A percentile compares a stretch with the other conserved stretches of the same genome.
These are phyloP conservation scores for Parastagonospora avenae DNA, from an alignment of 2,329 filamentous ascomycete species.

Conservation along the genomic window DNA sequence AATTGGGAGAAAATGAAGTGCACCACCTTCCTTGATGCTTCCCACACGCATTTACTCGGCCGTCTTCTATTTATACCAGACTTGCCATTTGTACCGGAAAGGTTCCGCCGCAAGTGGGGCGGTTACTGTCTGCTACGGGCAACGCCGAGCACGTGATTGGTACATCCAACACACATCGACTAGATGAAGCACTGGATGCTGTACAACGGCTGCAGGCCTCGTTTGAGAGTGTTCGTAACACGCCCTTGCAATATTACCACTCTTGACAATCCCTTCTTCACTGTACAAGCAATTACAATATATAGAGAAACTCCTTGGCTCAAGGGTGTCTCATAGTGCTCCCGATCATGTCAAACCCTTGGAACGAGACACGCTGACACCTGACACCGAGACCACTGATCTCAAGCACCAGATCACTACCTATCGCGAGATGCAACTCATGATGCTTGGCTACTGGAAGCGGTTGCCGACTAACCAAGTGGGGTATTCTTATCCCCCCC, in stretches of 20 bases:
- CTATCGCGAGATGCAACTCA: not conserved
- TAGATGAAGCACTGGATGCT: not conserved
- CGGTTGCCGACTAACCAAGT: constrained; percentile 21
- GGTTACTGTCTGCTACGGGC: constrained; percentile 80
- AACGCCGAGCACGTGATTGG: not conserved
- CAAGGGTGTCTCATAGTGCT: no score
- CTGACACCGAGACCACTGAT: no score
- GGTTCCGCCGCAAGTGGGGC: constrained; percentile 79
- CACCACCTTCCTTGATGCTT: constrained; percentile 78
- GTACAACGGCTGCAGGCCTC: no score
- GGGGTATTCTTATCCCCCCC: constrained; percentile 30
- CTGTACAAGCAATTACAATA: no score
- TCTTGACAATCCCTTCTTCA: no score
- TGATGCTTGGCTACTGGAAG: constrained; percentile 8
- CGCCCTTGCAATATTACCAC: no score
- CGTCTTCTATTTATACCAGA: constrained; percentile 84
- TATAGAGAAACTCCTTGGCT: no score
- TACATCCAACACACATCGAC: no score
- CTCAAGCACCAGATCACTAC: not conserved
- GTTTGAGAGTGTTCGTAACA: no score
- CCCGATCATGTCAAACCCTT: no score
- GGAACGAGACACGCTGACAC: no score
- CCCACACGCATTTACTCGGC: constrained; percentile 72
- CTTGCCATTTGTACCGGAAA: constrained; percentile 68
- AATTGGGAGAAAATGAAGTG: constrained; percentile 81